Evolutionary conservation across 768 basidiomycete species (phyloP).

Genomic region (Tricholoma bakamatsutake): DNA sequence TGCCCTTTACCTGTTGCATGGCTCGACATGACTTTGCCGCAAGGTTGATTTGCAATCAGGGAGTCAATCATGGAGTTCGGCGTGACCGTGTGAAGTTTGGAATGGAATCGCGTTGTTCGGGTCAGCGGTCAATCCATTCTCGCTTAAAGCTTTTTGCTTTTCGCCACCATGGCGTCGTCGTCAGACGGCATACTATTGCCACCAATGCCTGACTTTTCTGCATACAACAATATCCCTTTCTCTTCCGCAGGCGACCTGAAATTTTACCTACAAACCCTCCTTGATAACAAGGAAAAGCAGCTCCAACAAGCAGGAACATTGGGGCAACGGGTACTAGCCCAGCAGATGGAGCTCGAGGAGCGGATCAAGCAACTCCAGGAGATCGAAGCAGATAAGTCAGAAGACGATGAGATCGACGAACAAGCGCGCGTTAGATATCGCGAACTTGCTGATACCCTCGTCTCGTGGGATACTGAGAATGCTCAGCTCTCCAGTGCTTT

Average conservation of each 20-base stretch:
- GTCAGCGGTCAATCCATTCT: constrained; percentile 4
- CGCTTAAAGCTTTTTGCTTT: constrained; percentile 11
- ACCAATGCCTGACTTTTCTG: constrained; percentile 36
- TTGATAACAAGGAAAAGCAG: constrained; percentile 89
- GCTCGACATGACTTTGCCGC: too few species aligned
- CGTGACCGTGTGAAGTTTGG: constrained; percentile 23
- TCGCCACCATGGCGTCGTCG: constrained; percentile 33
- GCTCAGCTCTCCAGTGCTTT: constrained; percentile 67
- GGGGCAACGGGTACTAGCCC: constrained; percentile 88
- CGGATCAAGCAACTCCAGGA: constrained; percentile 80
- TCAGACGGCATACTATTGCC: constrained; percentile 31
- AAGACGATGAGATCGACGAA: constrained; percentile 57
- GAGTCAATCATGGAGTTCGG: background rate
- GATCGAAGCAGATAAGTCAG: constrained; percentile 54
- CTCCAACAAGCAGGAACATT: constrained; percentile 88
- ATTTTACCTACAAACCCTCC: constrained; percentile 57
- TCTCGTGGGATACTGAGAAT: constrained; percentile 77
- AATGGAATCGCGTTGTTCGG: constrained; percentile 19
- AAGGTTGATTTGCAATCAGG: too few species aligned
- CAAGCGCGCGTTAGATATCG: constrained; percentile 70
- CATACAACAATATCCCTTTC: constrained; percentile 28
- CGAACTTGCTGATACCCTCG: constrained; percentile 71
- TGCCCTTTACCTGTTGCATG: too few species aligned
- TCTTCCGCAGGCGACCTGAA: constrained; percentile 56
- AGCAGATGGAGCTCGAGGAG: constrained; percentile 91